Conservation (phyloP, 2,329 filamentous ascomycete genomes). For the Paraphaeosphaeria minitans region DNA sequence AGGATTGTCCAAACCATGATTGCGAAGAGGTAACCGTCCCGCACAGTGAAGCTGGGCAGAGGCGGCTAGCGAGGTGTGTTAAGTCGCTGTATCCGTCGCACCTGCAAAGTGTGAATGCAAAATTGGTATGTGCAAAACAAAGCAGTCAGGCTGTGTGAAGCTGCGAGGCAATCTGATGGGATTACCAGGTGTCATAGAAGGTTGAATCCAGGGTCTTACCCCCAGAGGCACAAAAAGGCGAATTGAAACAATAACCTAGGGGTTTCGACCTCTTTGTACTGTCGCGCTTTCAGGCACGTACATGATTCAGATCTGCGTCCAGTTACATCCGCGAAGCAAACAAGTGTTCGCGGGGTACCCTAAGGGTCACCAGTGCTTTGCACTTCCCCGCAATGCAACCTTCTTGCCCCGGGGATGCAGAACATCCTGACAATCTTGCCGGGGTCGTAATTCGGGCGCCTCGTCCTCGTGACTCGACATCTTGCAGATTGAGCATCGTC, state of each 20-base stretch:
- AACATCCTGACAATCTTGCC: neutral
- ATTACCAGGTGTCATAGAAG: too few relatives aligned
- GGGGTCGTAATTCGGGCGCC: neutral
- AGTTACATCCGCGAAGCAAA: slow-evolving; percentile 1
- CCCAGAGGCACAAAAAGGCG: neutral
- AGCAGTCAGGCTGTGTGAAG: too few relatives aligned
- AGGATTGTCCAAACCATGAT: slow-evolving; percentile 2
- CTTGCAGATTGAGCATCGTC: neutral
- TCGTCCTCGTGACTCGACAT: neutral
- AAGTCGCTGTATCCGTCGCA: too few relatives aligned
- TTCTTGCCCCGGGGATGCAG: neutral
- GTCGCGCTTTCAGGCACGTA: neutral
- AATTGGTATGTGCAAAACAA: too few relatives aligned
- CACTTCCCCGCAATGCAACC: slow-evolving; percentile 9
- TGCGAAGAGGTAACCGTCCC: neutral
- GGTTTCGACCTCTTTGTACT: neutral
- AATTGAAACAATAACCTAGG: neutral
- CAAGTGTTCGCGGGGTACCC: slow-evolving; percentile 1
- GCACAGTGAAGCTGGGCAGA: neutral
- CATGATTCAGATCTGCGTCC: slow-evolving; percentile 1
- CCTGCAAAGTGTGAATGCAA: too few relatives aligned
- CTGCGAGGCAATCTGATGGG: too few relatives aligned
- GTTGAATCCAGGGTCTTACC: neutral
- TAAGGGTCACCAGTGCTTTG: neutral
- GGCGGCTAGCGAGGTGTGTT: too few relatives aligned